Base-by-base conservation (phyloP, 2,329 filamentous ascomycete species). In the Nigrospora oryzae region DNA sequence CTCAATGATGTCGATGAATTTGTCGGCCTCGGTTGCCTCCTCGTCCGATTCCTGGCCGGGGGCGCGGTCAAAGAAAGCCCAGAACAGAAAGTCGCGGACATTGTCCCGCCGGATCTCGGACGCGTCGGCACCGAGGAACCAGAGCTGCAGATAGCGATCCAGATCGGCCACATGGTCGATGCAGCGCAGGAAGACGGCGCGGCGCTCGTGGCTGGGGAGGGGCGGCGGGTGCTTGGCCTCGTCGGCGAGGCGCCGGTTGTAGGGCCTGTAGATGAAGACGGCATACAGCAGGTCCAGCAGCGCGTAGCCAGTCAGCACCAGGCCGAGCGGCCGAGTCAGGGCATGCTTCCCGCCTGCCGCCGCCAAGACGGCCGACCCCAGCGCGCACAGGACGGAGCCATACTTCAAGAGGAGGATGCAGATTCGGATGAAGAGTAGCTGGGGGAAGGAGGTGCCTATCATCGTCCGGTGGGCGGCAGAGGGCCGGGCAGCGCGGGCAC, bases 61-160 rank as follows among this genome's bases (percentile, higher is more conserved):
- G 53, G 44, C 49, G 28, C 53, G 54, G 40, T 83, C 79, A 47
- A 83, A 77, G 54, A 87, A 79, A 1, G 77, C 81, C 84, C 84
- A 88, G 10, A 75, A 66, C 17, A 84, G 60, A 52, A 85, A 86
- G 49, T 84, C 79, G 51, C 70, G 73, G 43, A 86, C 62, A 53
- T 87, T 85, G n/a, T 86, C 81, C n/a, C 74, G 67, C 38, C 73
- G 69, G 44, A 88, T 78, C 32, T 83, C 78, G 15, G 66, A 59
- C 1, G 67, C 46, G 11, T 73, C 65, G 2, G 81, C 77, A 31
- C 75, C 77, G n/a, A 80, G 66, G 51, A 86, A 86, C 84, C 84
- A 88, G 48, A 70, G 68, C 40, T 65, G 68, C 36, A 88, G 51
- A 54, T 84, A 87, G 17, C 61, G 60, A 44, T 77, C 73, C 0